These are phyloP conservation scores for Pythium phragmiticola DNA, from an alignment of 352 stramenopile species.

Conservation along the genomic window DNA sequence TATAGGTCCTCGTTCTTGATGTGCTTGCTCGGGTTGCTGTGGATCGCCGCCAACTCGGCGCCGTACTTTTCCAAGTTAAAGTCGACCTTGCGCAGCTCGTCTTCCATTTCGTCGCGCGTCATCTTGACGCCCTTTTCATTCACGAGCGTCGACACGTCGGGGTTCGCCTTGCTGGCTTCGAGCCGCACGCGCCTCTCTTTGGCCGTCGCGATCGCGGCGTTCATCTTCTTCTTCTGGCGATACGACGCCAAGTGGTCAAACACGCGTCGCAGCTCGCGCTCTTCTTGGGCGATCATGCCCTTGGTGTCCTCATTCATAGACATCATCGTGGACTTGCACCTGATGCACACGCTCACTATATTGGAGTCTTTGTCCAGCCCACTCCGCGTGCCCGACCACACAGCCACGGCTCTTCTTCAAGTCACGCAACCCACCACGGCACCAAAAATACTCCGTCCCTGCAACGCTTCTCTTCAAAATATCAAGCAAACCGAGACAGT, in stretches of 20 bases:
- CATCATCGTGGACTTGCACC: constrained; percentile 45
- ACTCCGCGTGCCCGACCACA: not conserved
- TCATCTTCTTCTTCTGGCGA: constrained; percentile 80
- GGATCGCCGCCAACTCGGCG: constrained; percentile 48
- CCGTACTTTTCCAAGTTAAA: constrained; percentile 49
- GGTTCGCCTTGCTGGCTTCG: constrained; percentile 60
- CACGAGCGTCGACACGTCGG: constrained; percentile 67
- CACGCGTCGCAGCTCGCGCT: constrained; percentile 93
- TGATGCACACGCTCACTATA: not conserved
- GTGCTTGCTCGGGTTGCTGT: constrained; percentile 57
- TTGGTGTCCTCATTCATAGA: constrained; percentile 71
- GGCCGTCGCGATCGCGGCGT: constrained; percentile 35
- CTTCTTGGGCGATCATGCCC: constrained; percentile 92
- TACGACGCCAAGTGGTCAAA: constrained; percentile 94
- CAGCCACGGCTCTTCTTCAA: too few relatives aligned
- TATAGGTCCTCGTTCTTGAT: constrained; percentile 93
- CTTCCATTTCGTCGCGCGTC: constrained; percentile 72
- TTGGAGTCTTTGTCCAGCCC: not conserved
- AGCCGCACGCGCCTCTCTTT: constrained; percentile 64
- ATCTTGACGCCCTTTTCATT: constrained; percentile 83
- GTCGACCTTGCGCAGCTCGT: constrained; percentile 71
- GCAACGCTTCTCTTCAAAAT: constrained; percentile 4
- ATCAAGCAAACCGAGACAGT: not conserved
- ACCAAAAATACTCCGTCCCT: not conserved
- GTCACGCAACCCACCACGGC: not conserved